phyloP scores from a whole-genome alignment of 805 yeast species.

The Cyberlindnera amylophila region DNA sequence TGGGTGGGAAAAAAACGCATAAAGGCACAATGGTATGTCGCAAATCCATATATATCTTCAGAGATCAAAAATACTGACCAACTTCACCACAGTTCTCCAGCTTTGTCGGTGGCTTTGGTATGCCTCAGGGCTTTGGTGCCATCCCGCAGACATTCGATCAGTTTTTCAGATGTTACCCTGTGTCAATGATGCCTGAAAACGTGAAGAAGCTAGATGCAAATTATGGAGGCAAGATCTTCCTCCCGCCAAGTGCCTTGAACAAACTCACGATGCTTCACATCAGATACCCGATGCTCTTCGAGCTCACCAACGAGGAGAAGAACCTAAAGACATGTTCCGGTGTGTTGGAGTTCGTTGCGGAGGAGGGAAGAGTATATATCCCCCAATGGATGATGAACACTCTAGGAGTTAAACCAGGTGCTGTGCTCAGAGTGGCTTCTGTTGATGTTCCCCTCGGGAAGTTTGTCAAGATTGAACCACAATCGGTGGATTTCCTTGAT shows the following conservation, averaged over 20 bases:
- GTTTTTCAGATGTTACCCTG: constrained; percentile 88
- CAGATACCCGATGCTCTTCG: constrained; percentile 94
- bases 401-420: constrained; percentile 68
- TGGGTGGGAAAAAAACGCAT: no score
- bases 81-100: constrained; percentile 32
- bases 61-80: not conserved
- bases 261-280: constrained; percentile 87
- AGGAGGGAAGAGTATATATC: constrained; percentile 90
- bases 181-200: constrained; percentile 75
- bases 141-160: constrained; percentile 65
- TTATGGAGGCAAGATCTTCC: constrained; percentile 91
- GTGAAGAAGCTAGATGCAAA: constrained; percentile 73
- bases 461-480: constrained; percentile 94
- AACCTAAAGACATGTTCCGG: constrained; percentile 77
- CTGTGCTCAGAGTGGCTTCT: constrained; percentile 68
- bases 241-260: constrained; percentile 90
- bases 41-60: not conserved
- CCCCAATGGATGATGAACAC: constrained; percentile 97
- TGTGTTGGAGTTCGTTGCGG: constrained; percentile 93
- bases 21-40: no score
- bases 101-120: constrained; percentile 28
- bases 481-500: constrained; percentile 86
- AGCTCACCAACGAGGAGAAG: constrained; percentile 63
- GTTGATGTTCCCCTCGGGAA: constrained; percentile 82
- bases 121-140: constrained; percentile 26